A percentile compares a stretch with the other conserved stretches of the same genome.
Conservation (phyloP, 495 filamentous ascomycete genomes). For the Penicillium bialowiezense region DNA sequence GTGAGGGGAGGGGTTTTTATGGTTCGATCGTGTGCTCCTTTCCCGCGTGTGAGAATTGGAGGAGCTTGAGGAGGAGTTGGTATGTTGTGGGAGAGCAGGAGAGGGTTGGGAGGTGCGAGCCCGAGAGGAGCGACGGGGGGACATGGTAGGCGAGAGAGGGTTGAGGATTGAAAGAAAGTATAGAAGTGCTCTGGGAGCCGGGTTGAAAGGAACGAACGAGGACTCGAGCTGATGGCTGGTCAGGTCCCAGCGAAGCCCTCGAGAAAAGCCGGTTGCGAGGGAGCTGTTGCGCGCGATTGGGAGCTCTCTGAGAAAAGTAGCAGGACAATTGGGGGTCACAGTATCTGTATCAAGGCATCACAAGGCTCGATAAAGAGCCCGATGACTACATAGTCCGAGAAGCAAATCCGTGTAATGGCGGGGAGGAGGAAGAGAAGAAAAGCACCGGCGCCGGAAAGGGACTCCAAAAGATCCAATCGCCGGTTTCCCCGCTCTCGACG, state of each 20-base stretch:
- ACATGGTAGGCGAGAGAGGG: slow-evolving; percentile 38
- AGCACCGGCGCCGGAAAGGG: slow-evolving; percentile 34
- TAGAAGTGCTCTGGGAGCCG: slow-evolving; percentile 9
- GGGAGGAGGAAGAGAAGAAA: slow-evolving; percentile 33
- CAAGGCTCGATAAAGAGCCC: slow-evolving; percentile 37
- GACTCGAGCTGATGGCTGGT: slow-evolving; percentile 1
- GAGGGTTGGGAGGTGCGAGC: slow-evolving; percentile 78
- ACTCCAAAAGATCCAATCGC: slow-evolving; percentile 34
- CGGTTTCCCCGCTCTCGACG: slow-evolving; percentile 32
- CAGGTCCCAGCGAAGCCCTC: slow-evolving; percentile 7
- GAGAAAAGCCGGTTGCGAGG: slow-evolving; percentile 21
- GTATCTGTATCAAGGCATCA: slow-evolving; percentile 29
- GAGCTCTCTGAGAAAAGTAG: slow-evolving; percentile 20
- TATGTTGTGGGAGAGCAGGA: slow-evolving; percentile 62
- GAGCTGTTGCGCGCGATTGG: slow-evolving; percentile 30
- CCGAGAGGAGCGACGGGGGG: slow-evolving; percentile 88
- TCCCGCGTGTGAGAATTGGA: slow-evolving; percentile 69
- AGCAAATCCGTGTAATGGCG: slow-evolving; percentile 27
- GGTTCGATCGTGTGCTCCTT: slow-evolving; percentile 65
- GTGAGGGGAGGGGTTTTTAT: slow-evolving; percentile 69
- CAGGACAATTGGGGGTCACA: slow-evolving; percentile 28
- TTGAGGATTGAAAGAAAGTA: slow-evolving; percentile 4
- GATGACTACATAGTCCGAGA: slow-evolving; percentile 47
- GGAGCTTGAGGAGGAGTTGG: slow-evolving; percentile 75
- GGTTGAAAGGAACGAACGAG: slow-evolving; percentile 5